Evolutionary conservation across 352 stramenopile species (phyloP), one percentile per base, ranked within the genome.

Genomic region (Pythium pyrilobum): DNA sequence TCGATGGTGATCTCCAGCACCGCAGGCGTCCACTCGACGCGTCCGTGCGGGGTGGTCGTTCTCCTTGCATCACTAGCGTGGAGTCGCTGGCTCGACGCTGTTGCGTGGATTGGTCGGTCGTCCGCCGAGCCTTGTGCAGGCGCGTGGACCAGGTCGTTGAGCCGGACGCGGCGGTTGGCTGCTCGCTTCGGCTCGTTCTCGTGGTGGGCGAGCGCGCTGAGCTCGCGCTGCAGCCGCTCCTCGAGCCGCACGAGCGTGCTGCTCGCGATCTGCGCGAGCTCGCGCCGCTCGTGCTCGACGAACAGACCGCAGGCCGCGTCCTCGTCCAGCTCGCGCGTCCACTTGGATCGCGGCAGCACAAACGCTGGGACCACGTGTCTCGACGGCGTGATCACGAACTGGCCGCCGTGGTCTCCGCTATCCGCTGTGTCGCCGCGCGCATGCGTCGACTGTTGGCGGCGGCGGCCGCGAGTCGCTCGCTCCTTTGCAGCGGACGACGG

Each of bases 181-280:
- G 41, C 41, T 18, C 62, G 8, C 11, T 4, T 51, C 46, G 15
- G n/a, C n/a, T 37, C 9, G 23, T 39, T 47, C 4, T 45, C 25
- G 4, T 28, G n/a, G 48, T 23, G n/a, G n/a, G n/a, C n/a, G n/a
- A n/a, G n/a, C n/a, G n/a, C 13, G 15, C n/a, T 15, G 2, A 18
- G 18, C 29, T 87, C 76, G 25, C 74, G 59, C 16, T 57, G 45
- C 8, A 85, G 57, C 32, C 76, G 64, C 34, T 83, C 74, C 61
- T 85, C 76, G 9, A 85, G 51, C 12, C 71, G 69, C 53, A 80
- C 41, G 13, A 85, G 52, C n/a, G 69, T 87, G 42, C 70, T 87
- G 15, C 56, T 50, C 13, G 80, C 62, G 33, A 85, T 59, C 32
- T 63, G 54, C 25, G 12, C 34, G 21, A 80, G 56, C 28, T 81